Evolutionary conservation across 2,329 filamentous ascomycete genomes (phyloP).

Genomic region (Colletotrichum phormii): DNA sequence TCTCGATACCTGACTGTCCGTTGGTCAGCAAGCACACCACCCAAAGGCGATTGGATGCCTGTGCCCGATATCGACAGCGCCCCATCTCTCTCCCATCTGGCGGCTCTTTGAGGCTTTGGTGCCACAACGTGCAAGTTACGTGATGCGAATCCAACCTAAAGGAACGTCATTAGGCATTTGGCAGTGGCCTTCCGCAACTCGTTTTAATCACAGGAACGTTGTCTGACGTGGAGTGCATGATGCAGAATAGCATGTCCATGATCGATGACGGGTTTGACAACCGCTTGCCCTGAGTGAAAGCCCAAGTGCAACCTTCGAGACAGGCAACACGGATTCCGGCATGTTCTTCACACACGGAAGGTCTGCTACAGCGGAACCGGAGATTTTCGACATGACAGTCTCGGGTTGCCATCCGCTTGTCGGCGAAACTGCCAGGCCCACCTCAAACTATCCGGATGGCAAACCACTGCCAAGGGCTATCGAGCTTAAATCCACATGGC

Average conservation of each 20-base stretch:
- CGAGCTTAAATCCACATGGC: background rate
- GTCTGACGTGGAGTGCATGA: constrained; percentile 3
- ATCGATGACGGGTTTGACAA: background rate
- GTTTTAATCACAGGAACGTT: constrained; percentile 7
- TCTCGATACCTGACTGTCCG: constrained; percentile 16
- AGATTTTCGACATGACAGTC: constrained; percentile 16
- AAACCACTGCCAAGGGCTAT: background rate
- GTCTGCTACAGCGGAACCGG: constrained; percentile 28
- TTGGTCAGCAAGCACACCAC: constrained; percentile 3
- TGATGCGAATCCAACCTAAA: constrained; percentile 15
- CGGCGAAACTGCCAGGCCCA: background rate
- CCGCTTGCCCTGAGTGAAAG: constrained; percentile 8
- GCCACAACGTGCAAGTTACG: constrained; percentile 8
- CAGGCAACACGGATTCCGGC: constrained; percentile 15
- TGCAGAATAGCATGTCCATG: constrained; percentile 2
- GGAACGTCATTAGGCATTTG: constrained; percentile 17
- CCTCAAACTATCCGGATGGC: background rate
- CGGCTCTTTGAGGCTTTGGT: constrained; percentile 20
- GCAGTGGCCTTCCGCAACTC: background rate
- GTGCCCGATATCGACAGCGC: background rate
- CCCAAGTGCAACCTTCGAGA: constrained; percentile 21
- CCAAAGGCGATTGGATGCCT: background rate
- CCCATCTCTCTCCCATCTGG: constrained; percentile 7
- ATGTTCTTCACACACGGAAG: constrained; percentile 28
- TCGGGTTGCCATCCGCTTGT: constrained; percentile 17